phyloP scores from a whole-genome alignment of 2,329 filamentous ascomycete species.

The Colletotrichum plurivorum region DNA sequence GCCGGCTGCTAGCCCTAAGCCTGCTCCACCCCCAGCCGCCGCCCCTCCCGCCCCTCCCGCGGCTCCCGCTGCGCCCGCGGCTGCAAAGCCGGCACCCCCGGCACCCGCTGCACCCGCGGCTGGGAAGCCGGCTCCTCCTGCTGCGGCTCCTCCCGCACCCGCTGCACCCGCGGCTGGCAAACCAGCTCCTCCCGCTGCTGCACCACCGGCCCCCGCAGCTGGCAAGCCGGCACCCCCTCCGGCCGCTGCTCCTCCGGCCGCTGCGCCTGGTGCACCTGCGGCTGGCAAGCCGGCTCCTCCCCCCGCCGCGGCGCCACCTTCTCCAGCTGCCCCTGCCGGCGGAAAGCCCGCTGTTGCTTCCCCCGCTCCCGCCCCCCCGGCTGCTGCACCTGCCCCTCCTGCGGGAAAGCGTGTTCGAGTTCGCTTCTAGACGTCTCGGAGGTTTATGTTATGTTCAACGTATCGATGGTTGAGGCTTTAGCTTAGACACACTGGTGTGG shows the following conservation, averaged over 20 bases:
- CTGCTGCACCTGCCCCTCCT: neutral
- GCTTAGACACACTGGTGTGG: constrained; percentile 20
- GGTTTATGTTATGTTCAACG: neutral
- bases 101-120: neutral
- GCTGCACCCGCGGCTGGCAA: constrained; percentile 14
- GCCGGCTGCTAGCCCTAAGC: neutral
- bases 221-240: neutral
- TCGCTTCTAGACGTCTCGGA: neutral
- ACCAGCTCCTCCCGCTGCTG: constrained; percentile 14
- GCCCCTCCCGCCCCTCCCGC: constrained; percentile 7
- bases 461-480: neutral
- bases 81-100: neutral
- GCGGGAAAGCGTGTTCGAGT: constrained; percentile 9
- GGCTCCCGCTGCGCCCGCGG: constrained; percentile 2
- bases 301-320: neutral
- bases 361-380: neutral
- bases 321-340: neutral
- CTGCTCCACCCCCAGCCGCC: neutral
- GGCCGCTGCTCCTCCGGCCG: neutral
- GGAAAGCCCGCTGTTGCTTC: constrained; percentile 8
- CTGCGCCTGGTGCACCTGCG: neutral
- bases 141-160: constrained; percentile 3
- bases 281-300: neutral
- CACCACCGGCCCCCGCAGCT: neutral
- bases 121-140: constrained; percentile 2